phyloP scores from a whole-genome alignment of 2,329 filamentous ascomycete genomes.

The Claviceps sp. region DNA sequence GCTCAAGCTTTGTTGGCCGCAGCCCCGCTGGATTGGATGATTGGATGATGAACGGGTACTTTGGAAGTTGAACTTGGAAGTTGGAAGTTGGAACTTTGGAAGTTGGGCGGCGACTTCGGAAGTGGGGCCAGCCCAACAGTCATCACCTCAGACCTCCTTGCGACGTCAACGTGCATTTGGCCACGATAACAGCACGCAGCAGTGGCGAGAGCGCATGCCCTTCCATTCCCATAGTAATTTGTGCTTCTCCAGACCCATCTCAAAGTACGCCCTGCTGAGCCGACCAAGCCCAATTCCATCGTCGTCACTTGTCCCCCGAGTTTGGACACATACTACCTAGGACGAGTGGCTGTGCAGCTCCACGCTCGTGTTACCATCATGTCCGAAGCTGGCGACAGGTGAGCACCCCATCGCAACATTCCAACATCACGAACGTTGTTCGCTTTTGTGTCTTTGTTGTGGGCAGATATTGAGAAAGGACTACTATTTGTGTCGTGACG shows the following conservation, averaged over 20 bases:
- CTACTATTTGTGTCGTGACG: too few relatives aligned
- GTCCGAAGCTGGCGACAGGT: conserved; percentile 20
- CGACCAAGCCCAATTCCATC: too few relatives aligned
- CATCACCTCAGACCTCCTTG: background rate
- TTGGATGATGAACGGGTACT: too few relatives aligned
- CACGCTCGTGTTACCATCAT: conserved; percentile 14
- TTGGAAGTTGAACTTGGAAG: too few relatives aligned
- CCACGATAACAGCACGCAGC: background rate
- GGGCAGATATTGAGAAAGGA: background rate
- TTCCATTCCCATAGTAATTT: background rate
- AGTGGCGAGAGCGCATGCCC: background rate
- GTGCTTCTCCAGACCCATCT: background rate
- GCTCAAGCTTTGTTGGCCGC: too few relatives aligned
- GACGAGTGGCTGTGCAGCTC: background rate
- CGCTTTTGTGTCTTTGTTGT: background rate
- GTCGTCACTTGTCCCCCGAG: background rate
- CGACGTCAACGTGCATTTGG: background rate
- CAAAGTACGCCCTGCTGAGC: background rate
- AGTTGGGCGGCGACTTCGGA: too few relatives aligned
- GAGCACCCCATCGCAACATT: background rate
- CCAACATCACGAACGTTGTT: too few relatives aligned
- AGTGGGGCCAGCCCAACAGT: too few relatives aligned
- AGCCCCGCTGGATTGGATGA: too few relatives aligned
- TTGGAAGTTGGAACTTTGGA: too few relatives aligned
- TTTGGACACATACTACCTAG: background rate